Conservation (phyloP, 345 rosid species). For the Populus tremula region DNA sequence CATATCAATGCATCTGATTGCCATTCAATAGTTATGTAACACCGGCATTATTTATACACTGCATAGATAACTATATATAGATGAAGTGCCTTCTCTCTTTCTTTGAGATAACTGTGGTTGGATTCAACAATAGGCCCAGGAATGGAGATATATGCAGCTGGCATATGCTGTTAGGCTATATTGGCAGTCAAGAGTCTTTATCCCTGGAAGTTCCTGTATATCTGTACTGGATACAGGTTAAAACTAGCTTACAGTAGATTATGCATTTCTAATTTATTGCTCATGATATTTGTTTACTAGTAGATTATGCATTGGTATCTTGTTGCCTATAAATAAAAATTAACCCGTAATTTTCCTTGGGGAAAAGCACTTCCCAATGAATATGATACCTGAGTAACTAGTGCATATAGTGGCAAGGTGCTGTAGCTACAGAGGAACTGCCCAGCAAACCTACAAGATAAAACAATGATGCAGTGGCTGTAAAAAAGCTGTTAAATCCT, state of each 20-base stretch:
- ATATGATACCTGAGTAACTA: constrained; percentile 71
- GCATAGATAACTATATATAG: not conserved
- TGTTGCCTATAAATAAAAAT: not conserved
- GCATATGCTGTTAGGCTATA: not conserved
- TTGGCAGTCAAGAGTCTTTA: not conserved
- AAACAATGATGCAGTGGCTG: not conserved
- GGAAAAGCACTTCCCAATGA: not conserved
- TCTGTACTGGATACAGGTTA: not conserved
- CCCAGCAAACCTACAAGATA: constrained; percentile 61
- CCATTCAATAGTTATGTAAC: not conserved
- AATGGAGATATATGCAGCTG: not conserved
- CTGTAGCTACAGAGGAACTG: constrained; percentile 96
- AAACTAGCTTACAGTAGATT: not conserved
- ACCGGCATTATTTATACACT: not conserved
- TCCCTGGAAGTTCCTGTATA: not conserved
- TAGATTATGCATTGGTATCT: not conserved
- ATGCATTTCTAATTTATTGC: not conserved
- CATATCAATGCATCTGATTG: not conserved
- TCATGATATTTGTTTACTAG: not conserved
- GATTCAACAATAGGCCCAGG: not conserved
- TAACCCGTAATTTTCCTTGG: not conserved
- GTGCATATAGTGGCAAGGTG: constrained; percentile 90
- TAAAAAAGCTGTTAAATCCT: not conserved
- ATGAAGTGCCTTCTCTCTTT: not conserved
- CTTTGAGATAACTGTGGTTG: not conserved